Base-by-base conservation (phyloP, 2,329 filamentous ascomycete species). In the Neofusicoccum kwambonambiense region DNA sequence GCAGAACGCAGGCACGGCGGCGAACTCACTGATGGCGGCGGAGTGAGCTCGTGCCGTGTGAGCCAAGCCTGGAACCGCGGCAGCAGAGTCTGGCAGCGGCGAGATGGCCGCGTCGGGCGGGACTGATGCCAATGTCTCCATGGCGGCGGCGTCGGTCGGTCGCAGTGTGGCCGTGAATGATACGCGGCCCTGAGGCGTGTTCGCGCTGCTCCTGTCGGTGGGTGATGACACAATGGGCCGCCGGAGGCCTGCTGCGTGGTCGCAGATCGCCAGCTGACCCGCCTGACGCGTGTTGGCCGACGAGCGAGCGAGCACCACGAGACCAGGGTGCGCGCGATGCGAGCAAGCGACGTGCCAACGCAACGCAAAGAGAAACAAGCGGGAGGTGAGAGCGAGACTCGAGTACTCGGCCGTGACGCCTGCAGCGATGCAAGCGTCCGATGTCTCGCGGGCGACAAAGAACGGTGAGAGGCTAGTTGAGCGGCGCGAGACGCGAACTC, bases 61-160 rank as follows among this genome's bases (percentile, higher is more conserved):
- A 62, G 58, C 58, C 45, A 51, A 62, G 58, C 35, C 45, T 45
- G 58, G 58, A 15, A 35, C 52, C 22, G 52, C 49, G 47, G 58
- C 58, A 17, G 45, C 47, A 42, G 47, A 51, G 47, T 41, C 45
- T 37, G 58, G 58, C 19, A 19, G 58, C 58, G 47, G 49, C 49
- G 61, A 54, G 27, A 51, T 45, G 27, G 61, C 61, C 39, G 61
- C 61, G 49, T 51, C 61, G 39, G 35, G 61, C 61, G 49, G 49
- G 61, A 63, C n/a, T 42, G 49, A 63, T 35, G 61, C 47, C 58
- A 62, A 49, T 50, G 58, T 49, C 58, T 62, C 58, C 61, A 63
- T 63, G 49, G 49, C 39, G 9, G 37, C 34, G 58, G 22, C 3
- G 12, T 41, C 58, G 45, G 58, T 27, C 19, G 19, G 58, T n/a